Evolutionary conservation across 805 yeast genomes (phyloP), one percentile per base, ranked within the genome.

Genomic region (Cyberlindnera xishuangbannaensis): DNA sequence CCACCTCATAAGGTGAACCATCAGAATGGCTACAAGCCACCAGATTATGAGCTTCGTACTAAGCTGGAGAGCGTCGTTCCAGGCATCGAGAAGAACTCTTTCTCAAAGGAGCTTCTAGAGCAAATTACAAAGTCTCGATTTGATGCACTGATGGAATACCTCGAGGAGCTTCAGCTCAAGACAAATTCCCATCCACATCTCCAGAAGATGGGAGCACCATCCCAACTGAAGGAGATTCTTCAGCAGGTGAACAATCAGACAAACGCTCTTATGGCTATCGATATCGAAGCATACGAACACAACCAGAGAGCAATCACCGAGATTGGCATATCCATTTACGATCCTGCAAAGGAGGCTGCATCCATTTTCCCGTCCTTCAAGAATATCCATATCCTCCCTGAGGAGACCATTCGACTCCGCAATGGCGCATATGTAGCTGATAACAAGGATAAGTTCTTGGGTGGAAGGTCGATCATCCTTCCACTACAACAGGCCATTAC

Each of bases 401-500:
- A 58, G 15, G 83, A 76, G 41, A 43, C 62, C 28, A 31, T 56
- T 17, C 41, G 59, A n/a, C 43, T 55, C 23, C 51, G 61, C 14
- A 79, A 79, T 50, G 76, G 78, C 4, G 51, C 55, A 25, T 79
- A 47, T 50, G 81, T 79, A 2, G 64, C 72, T 2, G 75, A 79
- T 43, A 67, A 74, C 46, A 64, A 68, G 39, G 62, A 61, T 12
- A 62, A 70, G 22, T 77, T 68, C 45, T 51, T 69, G 19, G 67
- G 71, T 25, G 81, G 78, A 0, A 57, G 53, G n/a, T 66, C 79
- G 17, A 49, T 60, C 6, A 55, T 68, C 3, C 45, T 78, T 56
- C 34, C 59, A 4, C 33, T 61, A 25, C 34, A 41, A 3, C 63
- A 67, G 16, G 61, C 70, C 5, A 57, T 53, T 1, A 41, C 39